Evolutionary conservation across 2,329 filamentous ascomycete species (phyloP).

Genomic region (Aspergillus ochraceus): DNA sequence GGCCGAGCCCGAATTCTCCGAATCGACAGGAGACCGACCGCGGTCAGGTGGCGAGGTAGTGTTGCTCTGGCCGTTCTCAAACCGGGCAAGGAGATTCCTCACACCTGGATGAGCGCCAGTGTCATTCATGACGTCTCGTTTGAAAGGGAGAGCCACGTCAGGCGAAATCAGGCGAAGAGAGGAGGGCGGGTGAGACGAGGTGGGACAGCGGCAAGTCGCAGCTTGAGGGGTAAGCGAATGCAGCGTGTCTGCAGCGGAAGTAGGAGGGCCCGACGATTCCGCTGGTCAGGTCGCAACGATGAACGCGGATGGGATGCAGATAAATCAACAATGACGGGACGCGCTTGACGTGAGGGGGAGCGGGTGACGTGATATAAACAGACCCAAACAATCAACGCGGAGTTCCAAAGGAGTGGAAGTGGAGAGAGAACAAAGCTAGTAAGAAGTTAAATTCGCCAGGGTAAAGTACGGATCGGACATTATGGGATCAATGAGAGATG

Average conservation of each 20-base stretch:
- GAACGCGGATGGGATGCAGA: background rate
- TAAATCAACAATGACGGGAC: slow-evolving; percentile 4
- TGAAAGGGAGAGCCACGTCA: background rate
- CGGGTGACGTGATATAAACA: slow-evolving; percentile 24
- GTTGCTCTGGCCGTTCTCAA: slow-evolving; percentile 67
- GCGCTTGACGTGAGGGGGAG: slow-evolving; percentile 6
- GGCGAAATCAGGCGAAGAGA: slow-evolving; percentile 2
- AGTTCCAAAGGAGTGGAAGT: background rate
- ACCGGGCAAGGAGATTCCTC: slow-evolving; percentile 75
- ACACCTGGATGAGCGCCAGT: slow-evolving; percentile 51
- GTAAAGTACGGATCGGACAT: slow-evolving; percentile 7
- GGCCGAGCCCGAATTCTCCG: slow-evolving; percentile 40
- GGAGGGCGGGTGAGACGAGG: background rate
- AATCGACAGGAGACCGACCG: slow-evolving; percentile 64
- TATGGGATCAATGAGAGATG: slow-evolving; percentile 5
- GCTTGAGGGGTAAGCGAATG: background rate
- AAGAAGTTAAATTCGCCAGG: slow-evolving; percentile 9
- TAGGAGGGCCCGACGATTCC: background rate
- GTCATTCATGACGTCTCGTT: slow-evolving; percentile 18
- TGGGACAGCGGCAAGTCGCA: background rate
- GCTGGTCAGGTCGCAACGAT: background rate
- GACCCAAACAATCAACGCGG: slow-evolving; percentile 7
- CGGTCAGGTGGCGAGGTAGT: slow-evolving; percentile 65
- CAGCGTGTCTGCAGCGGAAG: background rate
- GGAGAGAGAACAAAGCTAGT: background rate